Percentiles rank a stretch among this genome's conserved stretches.
Evolutionary conservation across 805 yeast genomes (phyloP).

Genomic region (Wilhelminamyces savonicus): DNA sequence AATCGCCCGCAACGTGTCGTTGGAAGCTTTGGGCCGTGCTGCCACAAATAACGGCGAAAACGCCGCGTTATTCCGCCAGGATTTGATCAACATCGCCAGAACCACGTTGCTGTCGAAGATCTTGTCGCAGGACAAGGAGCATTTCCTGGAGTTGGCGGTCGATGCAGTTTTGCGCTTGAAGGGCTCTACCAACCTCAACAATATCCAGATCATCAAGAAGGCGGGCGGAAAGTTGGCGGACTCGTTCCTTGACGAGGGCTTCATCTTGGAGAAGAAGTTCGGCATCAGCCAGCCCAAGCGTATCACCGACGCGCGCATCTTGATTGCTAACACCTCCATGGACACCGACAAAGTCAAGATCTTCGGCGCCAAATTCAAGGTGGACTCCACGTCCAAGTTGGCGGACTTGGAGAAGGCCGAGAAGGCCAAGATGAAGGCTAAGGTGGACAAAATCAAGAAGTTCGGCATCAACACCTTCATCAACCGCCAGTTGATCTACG

Average conservation of each 20-base stretch:
- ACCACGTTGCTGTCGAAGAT: slow-evolving; percentile 93
- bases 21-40: slow-evolving; percentile 65
- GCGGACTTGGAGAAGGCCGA: slow-evolving; percentile 95
- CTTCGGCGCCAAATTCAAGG: slow-evolving; percentile 96
- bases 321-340: slow-evolving; percentile 92
- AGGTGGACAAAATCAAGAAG: slow-evolving; percentile 82
- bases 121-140: slow-evolving; percentile 88
- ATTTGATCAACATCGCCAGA: slow-evolving; percentile 79
- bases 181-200: slow-evolving; percentile 83
- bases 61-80: slow-evolving; percentile 58
- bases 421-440: slow-evolving; percentile 83
- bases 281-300: slow-evolving; percentile 93
- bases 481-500: slow-evolving; percentile 94
- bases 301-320: slow-evolving; percentile 74
- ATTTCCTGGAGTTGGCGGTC: slow-evolving; percentile 85
- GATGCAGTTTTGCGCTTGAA: slow-evolving; percentile 86
- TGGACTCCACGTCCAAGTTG: slow-evolving; percentile 87
- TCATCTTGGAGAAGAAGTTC: slow-evolving; percentile 82
- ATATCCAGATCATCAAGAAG: slow-evolving; percentile 89
- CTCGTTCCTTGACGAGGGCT: slow-evolving; percentile 94
- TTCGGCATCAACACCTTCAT: slow-evolving; percentile 87
- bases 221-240: slow-evolving; percentile 89
- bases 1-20: slow-evolving; percentile 81
- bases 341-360: slow-evolving; percentile 97
- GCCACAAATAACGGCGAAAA: slow-evolving; percentile 70